Evolutionary conservation across 2,329 filamentous ascomycete species (phyloP), one percentile per base, ranked within the genome.

Genomic region (Clarireedia monteithiana): DNA sequence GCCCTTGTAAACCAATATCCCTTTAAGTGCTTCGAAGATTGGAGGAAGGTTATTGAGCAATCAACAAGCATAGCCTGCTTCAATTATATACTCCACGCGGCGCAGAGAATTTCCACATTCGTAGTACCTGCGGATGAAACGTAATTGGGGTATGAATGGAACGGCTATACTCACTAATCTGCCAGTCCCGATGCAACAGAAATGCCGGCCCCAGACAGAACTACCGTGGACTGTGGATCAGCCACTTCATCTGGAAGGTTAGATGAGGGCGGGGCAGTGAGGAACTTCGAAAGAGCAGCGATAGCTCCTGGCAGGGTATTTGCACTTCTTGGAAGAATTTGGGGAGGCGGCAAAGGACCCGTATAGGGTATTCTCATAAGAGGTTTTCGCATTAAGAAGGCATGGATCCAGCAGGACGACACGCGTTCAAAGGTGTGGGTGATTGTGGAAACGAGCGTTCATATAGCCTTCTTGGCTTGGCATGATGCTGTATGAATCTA

Each of bases 351-450:
- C 55, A 96, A 79, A 44, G 88, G 85, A 62, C 88, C 84, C 67
- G 90, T 96, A 70, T 92, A 97, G 58, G 92, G 92, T 66, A 97
- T 95, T 63, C 91, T 85, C 75, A 96, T 85, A 57, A 90, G 80
- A 65, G 86, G 81, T 71, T 82, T 86, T 71, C 79, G 79, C 83
- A 88, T 86, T 65, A 61, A 57, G 42, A 42, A 30, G 27, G 48
- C 45, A 54, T 50, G 52, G 26, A 44, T 44, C 17, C 15, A 27
- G 20, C 9, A 48, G 34, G 12, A 27, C 40, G 36, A 44, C 26
- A 26, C 46, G 38, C 45, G 52, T 20, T 50, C 52, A 49, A 44
- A 44, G 27, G 23, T 36, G 26, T 30, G 27, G 38, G 38, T 50
- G 17, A 36, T 42, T 55, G 46, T 27, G 24, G 15, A 49, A 26